phyloP scores from a whole-genome alignment of 805 yeast genomes.

The Saccharomycopsis malanga region DNA sequence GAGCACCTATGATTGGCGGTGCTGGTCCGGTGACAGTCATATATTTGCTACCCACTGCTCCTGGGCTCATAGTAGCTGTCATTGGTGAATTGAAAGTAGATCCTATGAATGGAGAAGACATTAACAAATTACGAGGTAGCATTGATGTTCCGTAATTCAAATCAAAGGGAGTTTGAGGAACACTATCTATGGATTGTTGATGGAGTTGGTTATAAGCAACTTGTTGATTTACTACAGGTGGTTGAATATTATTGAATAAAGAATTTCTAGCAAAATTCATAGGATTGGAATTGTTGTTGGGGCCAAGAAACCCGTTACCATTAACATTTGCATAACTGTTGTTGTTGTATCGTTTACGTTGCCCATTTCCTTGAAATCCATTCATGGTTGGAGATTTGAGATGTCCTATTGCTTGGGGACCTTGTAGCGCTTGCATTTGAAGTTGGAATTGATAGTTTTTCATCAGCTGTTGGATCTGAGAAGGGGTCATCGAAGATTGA shows the following conservation, averaged over 20 bases:
- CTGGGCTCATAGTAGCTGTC: conserved; percentile 18
- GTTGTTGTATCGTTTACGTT: background rate
- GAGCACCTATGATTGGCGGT: conserved; percentile 20
- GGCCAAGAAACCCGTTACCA: background rate
- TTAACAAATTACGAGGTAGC: conserved; percentile 54
- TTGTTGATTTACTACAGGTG: conserved; percentile 13
- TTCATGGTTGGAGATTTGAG: conserved; percentile 4
- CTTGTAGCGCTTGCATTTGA: background rate
- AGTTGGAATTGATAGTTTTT: conserved; percentile 10
- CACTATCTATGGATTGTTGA: conserved; percentile 6
- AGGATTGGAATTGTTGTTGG: background rate
- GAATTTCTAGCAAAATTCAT: background rate
- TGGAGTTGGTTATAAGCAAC: conserved; percentile 5
- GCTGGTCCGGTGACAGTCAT: conserved; percentile 20
- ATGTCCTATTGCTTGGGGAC: background rate
- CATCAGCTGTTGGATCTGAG: conserved; percentile 9
- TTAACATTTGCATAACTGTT: background rate
- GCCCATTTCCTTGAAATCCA: background rate
- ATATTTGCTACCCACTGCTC: conserved; percentile 11
- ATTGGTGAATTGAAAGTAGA: conserved; percentile 18
- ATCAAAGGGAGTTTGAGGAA: conserved; percentile 53
- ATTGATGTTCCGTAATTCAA: conserved; percentile 51
- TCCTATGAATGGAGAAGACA: conserved; percentile 47
- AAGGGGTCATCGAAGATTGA: background rate
- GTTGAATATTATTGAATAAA: conserved; percentile 10